Percentiles rank a stretch among this genome's conserved stretches.
These are phyloP conservation scores for Lactarius hatsudake DNA, from an alignment of 768 basidiomycete species.

Conservation along the genomic window DNA sequence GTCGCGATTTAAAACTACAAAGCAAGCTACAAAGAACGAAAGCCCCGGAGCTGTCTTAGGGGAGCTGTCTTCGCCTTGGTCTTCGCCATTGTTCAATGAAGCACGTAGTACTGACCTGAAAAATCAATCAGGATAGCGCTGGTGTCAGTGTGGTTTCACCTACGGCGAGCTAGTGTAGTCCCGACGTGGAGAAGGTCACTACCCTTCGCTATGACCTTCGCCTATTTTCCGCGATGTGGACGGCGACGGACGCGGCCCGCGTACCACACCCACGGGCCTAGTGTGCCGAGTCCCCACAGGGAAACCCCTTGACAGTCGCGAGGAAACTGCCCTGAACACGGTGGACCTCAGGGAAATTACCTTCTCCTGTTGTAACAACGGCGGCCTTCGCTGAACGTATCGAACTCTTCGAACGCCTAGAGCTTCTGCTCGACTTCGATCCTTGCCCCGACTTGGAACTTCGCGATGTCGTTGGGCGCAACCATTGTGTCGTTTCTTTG, in stretches of 20 bases:
- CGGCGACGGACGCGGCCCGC: slow-evolving; percentile 20
- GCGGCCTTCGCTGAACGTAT: slow-evolving; percentile 8
- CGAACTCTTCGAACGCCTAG: slow-evolving; percentile 13
- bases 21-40: no score
- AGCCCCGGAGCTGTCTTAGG: not conserved
- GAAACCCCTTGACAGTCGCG: not conserved
- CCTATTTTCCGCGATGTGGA: not conserved
- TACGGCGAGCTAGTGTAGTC: not conserved
- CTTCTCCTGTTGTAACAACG: not conserved
- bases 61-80: not conserved
- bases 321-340: not conserved
- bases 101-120: not conserved
- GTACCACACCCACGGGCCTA: slow-evolving; percentile 2
- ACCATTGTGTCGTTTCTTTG: not conserved
- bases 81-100: not conserved
- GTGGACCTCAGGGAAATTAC: not conserved
- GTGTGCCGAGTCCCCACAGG: not conserved
- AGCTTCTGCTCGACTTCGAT: slow-evolving; percentile 15
- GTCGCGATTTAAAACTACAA: not conserved
- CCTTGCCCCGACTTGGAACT: slow-evolving; percentile 8
- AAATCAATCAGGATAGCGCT: not conserved
- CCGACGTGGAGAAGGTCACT: not conserved
- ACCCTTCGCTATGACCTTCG: not conserved
- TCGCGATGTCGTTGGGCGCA: not conserved
- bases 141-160: not conserved